These are phyloP conservation scores for Candolleomyces aberdarensis DNA, from an alignment of 768 basidiomycete species.

Conservation along the genomic window DNA sequence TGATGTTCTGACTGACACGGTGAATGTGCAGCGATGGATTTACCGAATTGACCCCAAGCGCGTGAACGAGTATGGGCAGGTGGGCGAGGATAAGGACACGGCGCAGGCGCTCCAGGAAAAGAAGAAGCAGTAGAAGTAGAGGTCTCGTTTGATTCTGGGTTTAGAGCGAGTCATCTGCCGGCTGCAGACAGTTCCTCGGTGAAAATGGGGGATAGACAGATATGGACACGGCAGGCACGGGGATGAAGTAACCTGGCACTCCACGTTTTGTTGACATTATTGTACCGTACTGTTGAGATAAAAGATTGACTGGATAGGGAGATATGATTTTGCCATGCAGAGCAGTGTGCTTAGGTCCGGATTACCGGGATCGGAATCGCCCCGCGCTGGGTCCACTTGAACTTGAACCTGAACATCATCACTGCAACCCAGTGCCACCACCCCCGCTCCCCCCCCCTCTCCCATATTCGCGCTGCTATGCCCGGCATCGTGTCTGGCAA, in stretches of 20 bases:
- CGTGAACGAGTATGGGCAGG: slow-evolving; percentile 95
- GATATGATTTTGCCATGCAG: slow-evolving; percentile 1
- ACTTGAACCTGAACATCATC: slow-evolving; percentile 16
- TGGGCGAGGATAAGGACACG: slow-evolving; percentile 50
- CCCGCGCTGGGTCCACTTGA: slow-evolving; percentile 19
- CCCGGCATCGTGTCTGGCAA: slow-evolving; percentile 22
- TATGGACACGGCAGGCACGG: background rate
- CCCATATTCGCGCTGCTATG: slow-evolving; percentile 23
- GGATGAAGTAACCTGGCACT: background rate
- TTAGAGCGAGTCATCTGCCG: background rate
- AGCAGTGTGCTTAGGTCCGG: slow-evolving; percentile 27
- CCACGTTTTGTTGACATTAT: background rate
- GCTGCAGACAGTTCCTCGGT: slow-evolving; percentile 14
- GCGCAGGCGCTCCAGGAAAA: slow-evolving; percentile 43
- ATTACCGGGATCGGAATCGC: slow-evolving; percentile 38
- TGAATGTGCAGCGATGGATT: slow-evolving; percentile 77
- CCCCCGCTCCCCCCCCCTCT: slow-evolving; percentile 9
- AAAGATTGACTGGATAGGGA: slow-evolving; percentile 1
- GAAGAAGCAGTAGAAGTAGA: slow-evolving; percentile 45
- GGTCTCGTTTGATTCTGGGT: background rate
- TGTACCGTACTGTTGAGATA: background rate
- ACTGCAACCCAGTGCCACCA: slow-evolving; percentile 8
- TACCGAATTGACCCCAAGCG: slow-evolving; percentile 94
- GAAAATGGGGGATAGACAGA: slow-evolving; percentile 15
- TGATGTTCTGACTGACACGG: slow-evolving; percentile 5